These are phyloP conservation scores for Paramecium primaurelia DNA, from an alignment of 73 alveolate species.

Conservation along the genomic window DNA sequence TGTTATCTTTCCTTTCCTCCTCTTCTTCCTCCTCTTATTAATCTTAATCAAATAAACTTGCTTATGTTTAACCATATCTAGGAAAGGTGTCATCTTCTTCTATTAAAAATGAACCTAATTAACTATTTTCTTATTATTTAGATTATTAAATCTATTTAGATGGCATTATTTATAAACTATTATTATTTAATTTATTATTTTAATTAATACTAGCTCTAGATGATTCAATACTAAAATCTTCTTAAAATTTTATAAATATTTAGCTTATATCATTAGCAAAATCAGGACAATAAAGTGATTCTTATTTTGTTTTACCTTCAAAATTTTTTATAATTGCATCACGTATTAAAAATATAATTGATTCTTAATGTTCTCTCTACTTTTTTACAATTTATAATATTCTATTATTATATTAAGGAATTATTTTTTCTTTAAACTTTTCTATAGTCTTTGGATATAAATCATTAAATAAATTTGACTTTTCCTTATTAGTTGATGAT, in stretches of 20 bases:
- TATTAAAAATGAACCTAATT: background rate
- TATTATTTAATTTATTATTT: background rate
- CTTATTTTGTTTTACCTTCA: background rate
- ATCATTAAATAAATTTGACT: background rate
- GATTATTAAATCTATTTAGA: background rate
- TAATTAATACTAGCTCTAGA: background rate
- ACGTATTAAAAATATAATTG: background rate
- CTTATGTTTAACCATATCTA: background rate
- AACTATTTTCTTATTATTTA: background rate
- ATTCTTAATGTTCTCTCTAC: background rate
- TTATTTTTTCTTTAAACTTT: background rate
- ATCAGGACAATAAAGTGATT: background rate
- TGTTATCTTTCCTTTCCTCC: background rate
- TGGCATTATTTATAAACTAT: background rate
- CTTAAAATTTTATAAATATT: background rate
- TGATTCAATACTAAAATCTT: background rate
- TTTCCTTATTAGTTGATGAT: background rate
- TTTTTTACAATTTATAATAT: background rate
- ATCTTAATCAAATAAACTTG: background rate
- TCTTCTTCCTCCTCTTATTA: background rate
- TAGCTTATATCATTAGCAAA: background rate
- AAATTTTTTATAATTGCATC: background rate
- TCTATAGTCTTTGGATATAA: background rate
- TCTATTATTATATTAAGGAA: background rate
- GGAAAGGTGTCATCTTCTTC: background rate